Conservation (phyloP, 768 basidiomycete genomes). For the Hypholoma sublateritium region DNA sequence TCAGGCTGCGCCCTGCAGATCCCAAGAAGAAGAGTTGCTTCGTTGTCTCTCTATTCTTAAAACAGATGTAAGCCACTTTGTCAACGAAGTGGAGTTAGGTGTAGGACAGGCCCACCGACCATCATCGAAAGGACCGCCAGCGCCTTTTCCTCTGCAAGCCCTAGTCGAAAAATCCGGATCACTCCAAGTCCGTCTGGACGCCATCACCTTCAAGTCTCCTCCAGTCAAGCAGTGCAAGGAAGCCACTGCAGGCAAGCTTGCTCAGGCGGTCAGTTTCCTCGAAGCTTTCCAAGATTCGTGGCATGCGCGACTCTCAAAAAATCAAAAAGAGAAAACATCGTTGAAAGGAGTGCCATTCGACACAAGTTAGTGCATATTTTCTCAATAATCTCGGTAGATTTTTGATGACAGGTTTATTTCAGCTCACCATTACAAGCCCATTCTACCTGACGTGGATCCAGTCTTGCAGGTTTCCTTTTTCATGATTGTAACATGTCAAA, state of each 20-base stretch:
- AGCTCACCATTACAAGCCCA: constrained; percentile 6
- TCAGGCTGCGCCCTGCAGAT: no score
- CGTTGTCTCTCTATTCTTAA: no score
- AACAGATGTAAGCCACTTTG: no score
- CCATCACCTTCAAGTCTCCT: neutral
- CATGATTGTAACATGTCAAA: constrained; percentile 7
- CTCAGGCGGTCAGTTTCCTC: neutral
- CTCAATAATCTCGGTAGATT: neutral
- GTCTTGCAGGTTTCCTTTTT: constrained; percentile 7
- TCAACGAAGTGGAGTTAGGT: neutral
- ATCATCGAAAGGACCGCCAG: neutral
- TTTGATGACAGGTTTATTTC: neutral
- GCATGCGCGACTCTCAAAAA: neutral
- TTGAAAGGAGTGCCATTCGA: neutral
- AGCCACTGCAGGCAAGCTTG: neutral
- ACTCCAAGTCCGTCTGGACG: neutral
- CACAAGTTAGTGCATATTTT: neutral
- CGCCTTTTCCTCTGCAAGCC: neutral
- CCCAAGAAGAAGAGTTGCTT: no score
- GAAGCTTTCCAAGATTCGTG: neutral
- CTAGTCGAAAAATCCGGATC: neutral
- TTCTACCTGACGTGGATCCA: constrained; percentile 2
- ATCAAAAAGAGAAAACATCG: neutral
- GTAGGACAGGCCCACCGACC: neutral
- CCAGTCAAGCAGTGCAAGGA: neutral